A percentile compares a stretch with the other conserved stretches of the same genome.
Evolutionary conservation across 495 filamentous ascomycete genomes (phyloP).

Genomic region (Tetracladium setigerum): DNA sequence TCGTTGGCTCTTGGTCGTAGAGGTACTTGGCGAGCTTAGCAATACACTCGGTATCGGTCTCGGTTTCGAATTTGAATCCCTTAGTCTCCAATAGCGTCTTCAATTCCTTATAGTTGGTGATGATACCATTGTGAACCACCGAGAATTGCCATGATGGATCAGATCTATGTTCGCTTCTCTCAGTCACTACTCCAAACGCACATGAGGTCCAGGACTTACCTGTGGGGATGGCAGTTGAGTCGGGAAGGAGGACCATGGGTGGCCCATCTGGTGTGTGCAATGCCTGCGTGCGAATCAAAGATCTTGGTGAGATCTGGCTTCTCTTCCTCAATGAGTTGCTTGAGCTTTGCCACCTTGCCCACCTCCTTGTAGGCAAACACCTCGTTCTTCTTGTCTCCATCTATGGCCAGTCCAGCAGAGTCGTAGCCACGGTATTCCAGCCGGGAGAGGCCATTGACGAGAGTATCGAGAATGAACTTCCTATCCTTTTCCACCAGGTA

Average conservation of each 20-base stretch:
- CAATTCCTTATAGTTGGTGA: constrained; percentile 99
- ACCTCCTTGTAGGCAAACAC: constrained; percentile 98
- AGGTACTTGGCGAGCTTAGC: constrained; percentile 98
- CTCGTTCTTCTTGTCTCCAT: constrained; percentile 98
- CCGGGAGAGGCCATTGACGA: constrained; percentile 67
- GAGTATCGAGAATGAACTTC: constrained; percentile 85
- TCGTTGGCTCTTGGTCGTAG: constrained; percentile 88
- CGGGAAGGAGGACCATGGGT: constrained; percentile 93
- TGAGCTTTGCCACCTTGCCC: constrained; percentile 95
- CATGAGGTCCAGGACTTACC: constrained; percentile 46
- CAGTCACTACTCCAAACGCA: neutral
- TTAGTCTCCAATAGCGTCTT: constrained; percentile 88
- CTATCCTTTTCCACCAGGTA: constrained; percentile 92
- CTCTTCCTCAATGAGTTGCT: constrained; percentile 71
- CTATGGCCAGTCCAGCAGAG: constrained; percentile 90
- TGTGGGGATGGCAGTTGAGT: constrained; percentile 94
- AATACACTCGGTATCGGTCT: constrained; percentile 98
- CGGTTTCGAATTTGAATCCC: constrained; percentile 97
- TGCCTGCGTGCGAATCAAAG: constrained; percentile 95
- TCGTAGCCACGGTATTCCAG: constrained; percentile 97
- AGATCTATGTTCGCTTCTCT: constrained; percentile 28
- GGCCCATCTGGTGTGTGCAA: constrained; percentile 97
- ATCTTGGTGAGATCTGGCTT: constrained; percentile 81
- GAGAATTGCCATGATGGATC: constrained; percentile 93
- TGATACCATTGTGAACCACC: constrained; percentile 99